Base-by-base conservation (phyloP, 164 flowering plant species). In the Umbilicus rupestris region DNA sequence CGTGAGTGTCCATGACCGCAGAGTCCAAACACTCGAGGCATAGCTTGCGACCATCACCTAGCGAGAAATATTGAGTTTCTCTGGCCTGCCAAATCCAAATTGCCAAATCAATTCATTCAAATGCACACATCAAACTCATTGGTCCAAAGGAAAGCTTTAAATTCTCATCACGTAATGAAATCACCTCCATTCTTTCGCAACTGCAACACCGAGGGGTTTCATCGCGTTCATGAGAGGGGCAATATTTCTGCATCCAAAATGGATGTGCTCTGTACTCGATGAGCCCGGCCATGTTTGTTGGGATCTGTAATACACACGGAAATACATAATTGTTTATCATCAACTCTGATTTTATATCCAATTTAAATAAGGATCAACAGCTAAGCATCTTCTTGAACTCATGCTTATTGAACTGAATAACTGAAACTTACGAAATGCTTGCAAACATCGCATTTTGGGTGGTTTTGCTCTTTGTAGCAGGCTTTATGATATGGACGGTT, bases 401-500 rank as follows among this genome's bases (percentile, higher is more conserved):
- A n/a, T n/a, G n/a, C n/a, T n/a, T n/a, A n/a, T n/a, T 7, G 10
- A 49, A 20, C 55, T 5, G 26, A 49, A 9, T n/a, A n/a, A 6
- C 20, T 49, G 26, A 59, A 35, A 85, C 97, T 81, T 79, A 94
- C 97, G 68, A 81, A 94, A 68, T 81, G 75, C 39, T 69, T 76
- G 79, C 97, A 95, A 68, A 95, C 97, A 77, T 95, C 99, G 77
- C 99, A 95, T 75, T 75, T 92, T 58, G 99, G 99, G 68, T 92
- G 99, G 78, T 87, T 73, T 24, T 70, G 87, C 75, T 89, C 96
- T 82, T 82, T 87, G 71, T 86, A 88, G 83, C 99, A 95, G 62
- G 91, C 75, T 74, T 92, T 92, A 77, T 95, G 99, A 67, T 78
- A 95, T 41, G 97, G 96, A 22, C 76, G 81, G 70, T 80, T 83